Base-by-base conservation (phyloP, 768 basidiomycete genomes). In the Pisolithus marmoratus region DNA sequence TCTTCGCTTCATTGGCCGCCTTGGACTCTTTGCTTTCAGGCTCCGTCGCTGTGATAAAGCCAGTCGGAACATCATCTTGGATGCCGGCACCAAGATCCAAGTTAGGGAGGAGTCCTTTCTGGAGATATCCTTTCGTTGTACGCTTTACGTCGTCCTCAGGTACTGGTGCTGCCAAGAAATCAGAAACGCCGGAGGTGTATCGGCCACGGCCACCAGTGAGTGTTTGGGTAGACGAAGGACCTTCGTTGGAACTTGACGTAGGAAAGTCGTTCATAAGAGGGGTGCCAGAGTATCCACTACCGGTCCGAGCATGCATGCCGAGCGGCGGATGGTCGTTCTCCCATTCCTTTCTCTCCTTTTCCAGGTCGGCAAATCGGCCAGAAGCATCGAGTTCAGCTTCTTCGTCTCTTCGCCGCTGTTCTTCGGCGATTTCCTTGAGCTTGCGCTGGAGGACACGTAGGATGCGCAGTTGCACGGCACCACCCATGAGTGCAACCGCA, bases 391-490 rank as follows among this genome's bases (percentile, higher is more conserved):
- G 73, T 59, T 94, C 91, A 15, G 85, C 84, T 62, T 85, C 86
- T 58, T 81, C 81, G 55, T 93, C 87, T 54, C 79, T 78, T 53
- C 80, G 80, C 54, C 74, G 80, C 55, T 85, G 82, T 59, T 91
- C 91, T 55, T 80, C 81, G 53, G 80, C 75, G 52, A 93, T 89
- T 71, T 94, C 89, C 56, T 76, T 77, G 45, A 94, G 72, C 67
- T 91, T 90, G 55, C 77, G 76, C 64, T 85, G 84, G 15, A 98
- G 82, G 41, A 90, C 77, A 52, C 81, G 81, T 55, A 93, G 81
- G 56, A 96, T 83, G 49, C 89, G 87, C 60, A 94, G 78, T 70
- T 97, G 95, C 43, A 96, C 87, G 2, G 94, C 90, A 26, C 84
- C 81, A 40, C 92, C 91, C 83, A 90, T 89, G 50, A 95, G 72